Conservation (phyloP, 164 flowering plant genomes). For the grape (Vitis vinifera) region ASM3070453v1 NC_081816.1:22501001-22501500, state of each 20-base stretch:
- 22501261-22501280: background rate
- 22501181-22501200: conserved; percentile 93
- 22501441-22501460: conserved; percentile 92
- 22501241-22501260: conserved; percentile 2
- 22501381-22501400: too few relatives aligned
- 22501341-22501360: too few relatives aligned
- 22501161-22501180: conserved; percentile 89
- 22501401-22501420: background rate
- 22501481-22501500: conserved; percentile 92
- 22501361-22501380: too few relatives aligned
- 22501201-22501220: conserved; percentile 48
- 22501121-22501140: background rate
- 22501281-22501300: background rate
- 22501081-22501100: background rate
- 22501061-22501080: background rate
- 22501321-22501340: too few relatives aligned
- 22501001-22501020: conserved; percentile 89
- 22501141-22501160: conserved; percentile 95
- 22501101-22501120: background rate
- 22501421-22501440: conserved; percentile 70
- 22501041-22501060: background rate
- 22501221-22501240: conserved; percentile 3
- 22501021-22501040: conserved; percentile 83
- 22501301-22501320: too few relatives aligned
- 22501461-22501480: conserved; percentile 96